A percentile compares a stretch with the other conserved stretches of the same genome.
These are phyloP conservation scores for Claviceps pazoutovae DNA, from an alignment of 2,329 filamentous ascomycete species.

Conservation along the genomic window DNA sequence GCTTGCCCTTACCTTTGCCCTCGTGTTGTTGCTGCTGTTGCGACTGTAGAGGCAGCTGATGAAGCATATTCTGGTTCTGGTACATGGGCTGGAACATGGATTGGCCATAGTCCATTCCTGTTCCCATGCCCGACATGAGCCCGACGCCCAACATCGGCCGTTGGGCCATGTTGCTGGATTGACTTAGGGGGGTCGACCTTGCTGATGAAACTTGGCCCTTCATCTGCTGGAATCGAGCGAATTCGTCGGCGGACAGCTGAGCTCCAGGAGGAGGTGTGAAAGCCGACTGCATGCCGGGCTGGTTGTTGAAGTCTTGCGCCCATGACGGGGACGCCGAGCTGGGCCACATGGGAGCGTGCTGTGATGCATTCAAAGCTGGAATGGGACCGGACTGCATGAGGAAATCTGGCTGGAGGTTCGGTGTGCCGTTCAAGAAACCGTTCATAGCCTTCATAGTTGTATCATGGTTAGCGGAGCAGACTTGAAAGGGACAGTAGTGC, in stretches of 20 bases:
- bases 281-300: conserved; percentile 58
- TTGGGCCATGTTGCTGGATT: conserved; percentile 35
- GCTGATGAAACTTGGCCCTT: conserved; percentile 39
- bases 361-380: conserved; percentile 33
- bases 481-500: not conserved
- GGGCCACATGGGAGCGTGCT: conserved; percentile 37
- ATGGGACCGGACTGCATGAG: conserved; percentile 33
- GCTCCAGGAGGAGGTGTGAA: conserved; percentile 45
- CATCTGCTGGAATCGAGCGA: conserved; percentile 71
- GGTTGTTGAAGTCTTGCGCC: conserved; percentile 38
- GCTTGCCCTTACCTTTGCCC: conserved; percentile 72
- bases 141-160: conserved; percentile 46
- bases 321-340: conserved; percentile 40
- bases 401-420: conserved; percentile 40
- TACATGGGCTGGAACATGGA: conserved; percentile 42
- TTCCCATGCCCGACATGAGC: conserved; percentile 33
- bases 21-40: conserved; percentile 32
- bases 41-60: conserved; percentile 15
- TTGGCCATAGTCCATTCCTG: conserved; percentile 38
- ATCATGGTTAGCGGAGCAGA: not conserved
- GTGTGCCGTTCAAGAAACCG: conserved; percentile 73
- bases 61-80: conserved; percentile 30
- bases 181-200: conserved; percentile 41
- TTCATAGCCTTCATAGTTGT: conserved; percentile 64
- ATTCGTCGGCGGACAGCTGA: conserved; percentile 71